phyloP scores from a whole-genome alignment of 257 asterid genomes.

The Capsicum chinense region DNA sequence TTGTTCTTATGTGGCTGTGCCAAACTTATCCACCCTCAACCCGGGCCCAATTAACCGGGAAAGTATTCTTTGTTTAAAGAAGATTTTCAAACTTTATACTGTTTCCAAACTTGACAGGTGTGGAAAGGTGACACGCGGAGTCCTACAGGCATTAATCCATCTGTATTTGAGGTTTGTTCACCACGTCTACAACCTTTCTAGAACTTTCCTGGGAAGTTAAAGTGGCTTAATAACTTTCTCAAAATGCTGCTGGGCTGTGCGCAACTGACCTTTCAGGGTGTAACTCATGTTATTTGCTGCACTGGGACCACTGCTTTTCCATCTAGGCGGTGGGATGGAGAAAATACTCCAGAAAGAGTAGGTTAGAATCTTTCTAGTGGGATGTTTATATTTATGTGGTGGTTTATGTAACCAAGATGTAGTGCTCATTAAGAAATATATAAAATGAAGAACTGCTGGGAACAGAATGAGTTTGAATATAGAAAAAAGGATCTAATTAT shows the following conservation, averaged over 20 bases:
- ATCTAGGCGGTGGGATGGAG: conserved; percentile 95
- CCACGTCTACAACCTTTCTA: conserved; percentile 18
- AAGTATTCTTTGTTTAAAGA: conserved; percentile 12
- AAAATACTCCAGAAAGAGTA: conserved; percentile 94
- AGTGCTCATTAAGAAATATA: not conserved
- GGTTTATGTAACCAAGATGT: not conserved
- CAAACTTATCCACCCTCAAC: not conserved
- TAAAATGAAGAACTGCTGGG: not conserved
- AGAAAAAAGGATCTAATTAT: not conserved
- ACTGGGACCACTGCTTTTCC: conserved; percentile 98
- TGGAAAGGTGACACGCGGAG: conserved; percentile 80
- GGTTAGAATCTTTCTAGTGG: conserved; percentile 56
- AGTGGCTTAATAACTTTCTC: conserved; percentile 29
- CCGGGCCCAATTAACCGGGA: not conserved
- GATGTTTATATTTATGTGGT: conserved; percentile 22
- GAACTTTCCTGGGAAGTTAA: conserved; percentile 22
- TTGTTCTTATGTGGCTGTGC: conserved; percentile 24
- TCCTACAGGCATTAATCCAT: conserved; percentile 68
- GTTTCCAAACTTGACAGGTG: conserved; percentile 61
- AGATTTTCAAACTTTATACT: conserved; percentile 33
- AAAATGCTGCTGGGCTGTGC: conserved; percentile 22
- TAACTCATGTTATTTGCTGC: conserved; percentile 93
- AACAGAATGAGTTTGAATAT: not conserved
- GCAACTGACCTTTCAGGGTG: conserved; percentile 53
- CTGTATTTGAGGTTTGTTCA: conserved; percentile 76